Conservation (phyloP, 192 early-diverging fungal species). For the Kickxella alabastrina region DNA sequence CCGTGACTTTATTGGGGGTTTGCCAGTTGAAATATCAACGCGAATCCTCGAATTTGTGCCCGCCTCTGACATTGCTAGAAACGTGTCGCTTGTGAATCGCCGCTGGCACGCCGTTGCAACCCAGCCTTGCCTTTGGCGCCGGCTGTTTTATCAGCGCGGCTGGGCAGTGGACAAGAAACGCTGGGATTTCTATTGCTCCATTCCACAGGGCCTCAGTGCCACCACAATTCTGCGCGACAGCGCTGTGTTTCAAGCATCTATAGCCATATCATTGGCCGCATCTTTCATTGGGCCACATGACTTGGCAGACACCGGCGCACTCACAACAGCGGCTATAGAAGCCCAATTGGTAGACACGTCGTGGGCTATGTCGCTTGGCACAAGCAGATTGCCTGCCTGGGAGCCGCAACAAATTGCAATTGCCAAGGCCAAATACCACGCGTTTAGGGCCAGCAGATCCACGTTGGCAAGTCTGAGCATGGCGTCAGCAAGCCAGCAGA, state of each 20-base stretch:
- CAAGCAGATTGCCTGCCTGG: background rate
- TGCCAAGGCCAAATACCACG: background rate
- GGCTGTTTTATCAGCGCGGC: slow-evolving; percentile 21
- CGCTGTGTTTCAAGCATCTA: slow-evolving; percentile 13
- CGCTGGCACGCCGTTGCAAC: slow-evolving; percentile 22
- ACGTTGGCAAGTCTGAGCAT: no score
- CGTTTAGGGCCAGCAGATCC: no score
- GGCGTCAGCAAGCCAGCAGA: slow-evolving; percentile 8
- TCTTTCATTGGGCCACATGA: background rate
- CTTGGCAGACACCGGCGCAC: background rate
- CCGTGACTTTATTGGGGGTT: slow-evolving; percentile 40
- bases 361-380: slow-evolving; percentile 1
- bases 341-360: background rate
- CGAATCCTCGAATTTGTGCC: slow-evolving; percentile 31
- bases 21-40: slow-evolving; percentile 37
- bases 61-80: slow-evolving; percentile 18
- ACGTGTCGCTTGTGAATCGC: slow-evolving; percentile 25
- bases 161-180: slow-evolving; percentile 30
- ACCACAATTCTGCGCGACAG: slow-evolving; percentile 13
- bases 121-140: slow-evolving; percentile 38
- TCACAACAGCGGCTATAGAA: background rate
- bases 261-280: slow-evolving; percentile 9
- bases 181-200: slow-evolving; percentile 29
- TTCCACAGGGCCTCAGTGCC: slow-evolving; percentile 8
- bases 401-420: background rate